A percentile compares a stretch with the other conserved stretches of the same genome.
Conservation (phyloP, 495 filamentous ascomycete genomes). For the Aspergillus saccharolyticus region DNA sequence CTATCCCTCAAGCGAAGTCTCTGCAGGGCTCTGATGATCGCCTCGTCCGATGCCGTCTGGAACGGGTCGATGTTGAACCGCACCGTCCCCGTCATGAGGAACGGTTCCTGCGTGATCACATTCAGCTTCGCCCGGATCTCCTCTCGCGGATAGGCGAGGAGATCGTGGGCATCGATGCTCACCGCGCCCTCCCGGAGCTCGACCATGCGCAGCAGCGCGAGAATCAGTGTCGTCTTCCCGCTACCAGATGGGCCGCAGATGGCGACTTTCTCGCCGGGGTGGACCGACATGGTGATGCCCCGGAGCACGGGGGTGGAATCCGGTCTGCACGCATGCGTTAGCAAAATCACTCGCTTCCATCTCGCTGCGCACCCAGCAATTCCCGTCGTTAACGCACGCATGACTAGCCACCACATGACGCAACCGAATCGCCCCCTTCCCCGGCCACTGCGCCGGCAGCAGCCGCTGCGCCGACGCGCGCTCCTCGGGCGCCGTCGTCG, state of each 20-base stretch:
- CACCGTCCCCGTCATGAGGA: constrained; percentile 28
- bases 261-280: constrained; percentile 30
- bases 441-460: constrained; percentile 24
- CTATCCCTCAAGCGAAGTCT: neutral
- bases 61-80: constrained; percentile 30
- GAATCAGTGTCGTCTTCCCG: constrained; percentile 24
- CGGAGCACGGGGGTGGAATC: constrained; percentile 5
- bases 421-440: constrained; percentile 21
- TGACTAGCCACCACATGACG: constrained; percentile 21
- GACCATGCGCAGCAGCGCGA: constrained; percentile 9
- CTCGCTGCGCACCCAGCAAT: no score
- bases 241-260: constrained; percentile 37
- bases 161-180: constrained; percentile 18
- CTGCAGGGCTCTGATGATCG: neutral
- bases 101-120: constrained; percentile 36
- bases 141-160: constrained; percentile 9
- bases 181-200: constrained; percentile 9
- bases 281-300: constrained; percentile 23
- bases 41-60: neutral
- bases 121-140: constrained; percentile 17
- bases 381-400: neutral
- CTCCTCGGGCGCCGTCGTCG: constrained; percentile 26
- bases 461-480: neutral
- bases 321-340: neutral
- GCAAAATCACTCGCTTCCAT: no score